Conservation (phyloP, 805 yeast genomes). For the Sugiyamaella smithiae region DNA sequence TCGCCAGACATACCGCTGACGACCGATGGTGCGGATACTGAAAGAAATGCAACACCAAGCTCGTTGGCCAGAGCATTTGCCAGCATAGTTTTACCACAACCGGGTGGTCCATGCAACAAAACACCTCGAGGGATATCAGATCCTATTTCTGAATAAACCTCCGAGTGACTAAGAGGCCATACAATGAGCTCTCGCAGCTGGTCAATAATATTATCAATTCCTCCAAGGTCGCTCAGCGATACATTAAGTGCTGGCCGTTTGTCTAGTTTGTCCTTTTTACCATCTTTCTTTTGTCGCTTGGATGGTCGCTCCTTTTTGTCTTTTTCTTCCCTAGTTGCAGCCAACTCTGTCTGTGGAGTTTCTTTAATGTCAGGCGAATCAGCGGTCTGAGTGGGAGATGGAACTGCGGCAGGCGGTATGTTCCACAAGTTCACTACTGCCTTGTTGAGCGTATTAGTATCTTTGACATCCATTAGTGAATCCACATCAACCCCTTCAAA, state of each 20-base stretch:
- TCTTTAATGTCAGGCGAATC: conserved; percentile 7
- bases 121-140: conserved; percentile 96
- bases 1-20: conserved; percentile 99
- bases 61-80: conserved; percentile 97
- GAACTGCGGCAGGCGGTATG: conserved; percentile 22
- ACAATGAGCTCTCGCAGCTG: conserved; percentile 89
- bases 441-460: conserved; percentile 69
- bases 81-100: conserved; percentile 96
- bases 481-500: conserved; percentile 39
- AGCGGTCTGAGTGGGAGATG: conserved; percentile 1
- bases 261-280: conserved; percentile 56
- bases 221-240: conserved; percentile 76
- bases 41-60: conserved; percentile 86
- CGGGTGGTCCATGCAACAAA: conserved; percentile 95
- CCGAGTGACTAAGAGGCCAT: conserved; percentile 90
- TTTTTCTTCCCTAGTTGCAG: conserved; percentile 3
- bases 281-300: conserved; percentile 53
- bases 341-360: conserved; percentile 4
- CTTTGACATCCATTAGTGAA: conserved; percentile 57
- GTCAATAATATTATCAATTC: conserved; percentile 78
- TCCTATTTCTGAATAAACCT: conserved; percentile 80
- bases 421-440: conserved; percentile 72
- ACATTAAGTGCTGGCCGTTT: conserved; percentile 52
- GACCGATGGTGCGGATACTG: conserved; percentile 90
- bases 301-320: conserved; percentile 21